Percentiles rank a stretch among this genome's conserved stretches.
Conservation (phyloP, 345 rosid genomes). For the Syzygium aromaticum region DNA sequence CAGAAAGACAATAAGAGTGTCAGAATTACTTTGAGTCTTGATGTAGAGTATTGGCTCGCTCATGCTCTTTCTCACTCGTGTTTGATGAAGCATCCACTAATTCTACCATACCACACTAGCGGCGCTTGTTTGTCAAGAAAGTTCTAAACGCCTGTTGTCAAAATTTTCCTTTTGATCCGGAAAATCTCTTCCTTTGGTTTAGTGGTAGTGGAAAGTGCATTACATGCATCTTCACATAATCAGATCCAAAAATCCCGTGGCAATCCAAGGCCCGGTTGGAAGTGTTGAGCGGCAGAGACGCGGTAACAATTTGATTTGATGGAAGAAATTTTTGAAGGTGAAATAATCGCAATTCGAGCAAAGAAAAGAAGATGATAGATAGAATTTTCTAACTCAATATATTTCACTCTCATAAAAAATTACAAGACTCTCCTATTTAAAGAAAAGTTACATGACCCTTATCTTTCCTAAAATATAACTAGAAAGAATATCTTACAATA, state of each 20-base stretch:
- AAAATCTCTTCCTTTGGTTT: background rate
- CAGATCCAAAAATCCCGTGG: background rate
- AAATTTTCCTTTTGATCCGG: background rate
- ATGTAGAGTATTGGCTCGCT: background rate
- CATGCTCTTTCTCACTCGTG: background rate
- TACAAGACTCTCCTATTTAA: too few relatives aligned
- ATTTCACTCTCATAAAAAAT: too few relatives aligned
- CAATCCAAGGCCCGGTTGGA: background rate
- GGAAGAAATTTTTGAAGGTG: too few relatives aligned
- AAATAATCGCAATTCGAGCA: too few relatives aligned
- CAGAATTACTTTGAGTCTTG: background rate
- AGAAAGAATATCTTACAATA: too few relatives aligned
- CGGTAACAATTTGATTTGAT: too few relatives aligned
- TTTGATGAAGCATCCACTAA: background rate
- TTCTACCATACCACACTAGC: background rate
- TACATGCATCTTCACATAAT: background rate
- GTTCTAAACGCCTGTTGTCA: background rate
- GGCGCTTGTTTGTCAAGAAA: background rate
- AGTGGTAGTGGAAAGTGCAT: background rate
- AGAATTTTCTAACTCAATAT: too few relatives aligned
- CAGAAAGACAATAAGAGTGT: background rate
- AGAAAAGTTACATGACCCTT: too few relatives aligned
- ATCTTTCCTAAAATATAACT: too few relatives aligned
- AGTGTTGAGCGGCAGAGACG: too few relatives aligned
- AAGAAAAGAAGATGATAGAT: too few relatives aligned